Base-by-base conservation (phyloP, 2,329 filamentous ascomycete species). In the Beauveria caledonica region DNA sequence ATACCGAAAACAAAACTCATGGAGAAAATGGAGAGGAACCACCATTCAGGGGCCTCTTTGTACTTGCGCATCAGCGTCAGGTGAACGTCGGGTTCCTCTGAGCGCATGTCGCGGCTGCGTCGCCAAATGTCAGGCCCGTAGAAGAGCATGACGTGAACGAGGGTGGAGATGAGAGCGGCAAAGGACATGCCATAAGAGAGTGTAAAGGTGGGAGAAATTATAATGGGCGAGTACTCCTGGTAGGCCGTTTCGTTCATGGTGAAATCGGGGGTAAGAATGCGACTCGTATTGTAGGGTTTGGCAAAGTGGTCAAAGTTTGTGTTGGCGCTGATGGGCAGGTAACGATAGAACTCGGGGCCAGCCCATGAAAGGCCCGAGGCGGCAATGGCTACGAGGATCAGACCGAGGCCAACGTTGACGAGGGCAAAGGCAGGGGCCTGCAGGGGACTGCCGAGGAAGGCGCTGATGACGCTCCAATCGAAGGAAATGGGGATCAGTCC, bases 401-500 rank as follows among this genome's bases (percentile, higher is more conserved):
- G 63, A 3, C 84, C 73, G 52, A 82, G 76, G 17, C 82, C 64
- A 2, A 82, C 83, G 66, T 87, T 87, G 58, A 78, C 76, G 59
- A 86, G 81, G 15, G 83, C 83, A 67, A 84, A 81, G 69, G 79
- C 84, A 2, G 84, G 84, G 1, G 81, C 77, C 60, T 85, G 83
- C 25, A 86, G 71, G 9, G 83, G 84, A n/a, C 78, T 82, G 11
- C 72, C 70, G 56, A 82, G 74, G 66, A 80, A 86, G 11, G 79
- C 83, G 1, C 80, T 78, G 62, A 86, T 76, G 58, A 83, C 77
- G 54, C 79, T 81, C 86, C 86, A 88, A 71, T 88, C 86, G 61
- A 89, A 84, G 0, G 85, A 86, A 15, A 87, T 78, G 11, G 85
- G 85, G 27, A 88, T 75, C 13, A 89, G 72, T 0, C 81, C 84